Evolutionary conservation across 257 asterid genomes (phyloP).

Genomic region (Solanum virginianum): DNA sequence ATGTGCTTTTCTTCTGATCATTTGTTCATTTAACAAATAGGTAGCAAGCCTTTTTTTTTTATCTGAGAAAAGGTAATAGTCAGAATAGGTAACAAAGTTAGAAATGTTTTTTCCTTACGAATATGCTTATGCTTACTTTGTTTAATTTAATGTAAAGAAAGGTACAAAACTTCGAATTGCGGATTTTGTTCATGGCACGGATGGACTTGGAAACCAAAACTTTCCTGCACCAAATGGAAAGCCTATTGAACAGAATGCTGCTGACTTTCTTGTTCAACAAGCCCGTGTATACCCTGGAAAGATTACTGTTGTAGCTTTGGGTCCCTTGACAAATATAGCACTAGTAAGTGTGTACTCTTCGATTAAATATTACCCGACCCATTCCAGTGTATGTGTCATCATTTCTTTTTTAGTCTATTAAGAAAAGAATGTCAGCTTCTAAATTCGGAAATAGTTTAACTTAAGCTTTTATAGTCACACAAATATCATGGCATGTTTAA

Average conservation of each 20-base stretch:
- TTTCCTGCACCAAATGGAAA: constrained; percentile 84
- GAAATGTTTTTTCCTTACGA: neutral
- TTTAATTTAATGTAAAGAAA: constrained; percentile 39
- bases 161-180: constrained; percentile 94
- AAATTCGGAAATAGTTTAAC: neutral
- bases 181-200: constrained; percentile 93
- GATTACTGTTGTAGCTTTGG: constrained; percentile 92
- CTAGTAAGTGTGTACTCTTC: constrained; percentile 41
- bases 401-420: neutral
- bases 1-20: neutral
- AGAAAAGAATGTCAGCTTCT: neutral
- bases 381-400: neutral
- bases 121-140: neutral
- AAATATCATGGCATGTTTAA: neutral
- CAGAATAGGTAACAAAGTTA: neutral
- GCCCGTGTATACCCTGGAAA: constrained; percentile 63
- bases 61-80: neutral
- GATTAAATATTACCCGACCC: neutral
- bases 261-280: constrained; percentile 64
- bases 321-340: constrained; percentile 92
- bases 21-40: neutral
- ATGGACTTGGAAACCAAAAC: constrained; percentile 98
- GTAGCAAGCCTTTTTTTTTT: neutral
- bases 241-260: constrained; percentile 66
- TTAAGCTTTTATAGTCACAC: neutral